Base-by-base conservation (phyloP, 257 asterid species). In the Echium plantagineum region DNA sequence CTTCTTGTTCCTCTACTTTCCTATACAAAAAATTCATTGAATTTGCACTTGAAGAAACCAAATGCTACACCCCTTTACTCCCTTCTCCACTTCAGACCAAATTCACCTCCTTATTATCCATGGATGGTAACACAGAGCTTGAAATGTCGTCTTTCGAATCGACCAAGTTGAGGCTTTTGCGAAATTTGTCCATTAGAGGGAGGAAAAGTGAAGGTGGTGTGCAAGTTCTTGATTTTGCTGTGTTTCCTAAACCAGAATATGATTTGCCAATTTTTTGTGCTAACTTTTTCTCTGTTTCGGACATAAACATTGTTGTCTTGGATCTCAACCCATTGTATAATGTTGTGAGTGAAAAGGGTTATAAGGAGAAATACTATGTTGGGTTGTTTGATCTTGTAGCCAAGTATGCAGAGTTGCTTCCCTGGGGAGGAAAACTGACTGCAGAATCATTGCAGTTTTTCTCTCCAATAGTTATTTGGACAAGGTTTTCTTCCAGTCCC, bases 401-500 rank as follows among this genome's bases (percentile, higher is more conserved):
- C 18, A 75, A 85, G 78, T 84, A 90, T 58, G 69, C 84, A 7
- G 83, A 87, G 89, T 90, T 90, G 60, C 84, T 90, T 66, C 98
- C 98, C 19, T 90, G 98, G 98, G 98, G 98, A 63, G 98, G 98
- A 66, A 90, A 83, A 81, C 73, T 90, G 63, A 90, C 96, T 13
- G 48, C 85, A 7, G 98, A 90, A 62, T 90, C 98, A 7, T 59
- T 90, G 72, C 82, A 73, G 48, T 90, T 87, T 68, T 90, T 90
- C 81, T 90, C 98, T 21, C 98, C 98, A 7, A 78, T 90, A 58
- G 91, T 87, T 57, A 70, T 90, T 73, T 90, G 96, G 98, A 76
- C 90, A 62, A 85, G 76, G 78, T 90, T 85, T 70, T 64, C 90
- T 66, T 68, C 94, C 15, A 68, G 78, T 69, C 71, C 73, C 61